phyloP scores from a whole-genome alignment of 139 green algal genomes.

The Tetradesmus obliquus region DNA sequence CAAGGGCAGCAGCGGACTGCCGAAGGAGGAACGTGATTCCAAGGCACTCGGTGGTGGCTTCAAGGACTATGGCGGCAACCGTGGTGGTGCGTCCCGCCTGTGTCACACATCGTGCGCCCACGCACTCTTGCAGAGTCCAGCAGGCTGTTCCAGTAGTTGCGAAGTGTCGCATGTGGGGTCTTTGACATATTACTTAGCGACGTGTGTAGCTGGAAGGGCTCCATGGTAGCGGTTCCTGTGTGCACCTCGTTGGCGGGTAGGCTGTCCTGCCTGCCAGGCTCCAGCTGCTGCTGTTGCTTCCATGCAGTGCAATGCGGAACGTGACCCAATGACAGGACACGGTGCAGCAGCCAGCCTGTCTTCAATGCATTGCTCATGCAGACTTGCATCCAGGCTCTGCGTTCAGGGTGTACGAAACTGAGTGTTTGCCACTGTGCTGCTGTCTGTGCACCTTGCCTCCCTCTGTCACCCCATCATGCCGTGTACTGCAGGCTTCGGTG shows the following conservation, averaged over 20 bases:
- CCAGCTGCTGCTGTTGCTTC: neutral
- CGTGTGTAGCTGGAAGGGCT: neutral
- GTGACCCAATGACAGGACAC: no score
- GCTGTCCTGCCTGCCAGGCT: neutral
- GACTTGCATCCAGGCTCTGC: neutral
- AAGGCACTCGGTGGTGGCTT: slow-evolving; percentile 80
- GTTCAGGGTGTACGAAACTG: neutral
- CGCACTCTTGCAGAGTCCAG: neutral
- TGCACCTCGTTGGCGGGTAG: neutral
- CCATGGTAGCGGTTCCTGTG: neutral
- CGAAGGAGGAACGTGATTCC: slow-evolving; percentile 61
- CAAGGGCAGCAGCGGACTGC: slow-evolving; percentile 64
- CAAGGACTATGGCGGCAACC: slow-evolving; percentile 77
- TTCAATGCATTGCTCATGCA: no score
- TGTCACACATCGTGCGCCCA: neutral
- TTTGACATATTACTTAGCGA: neutral
- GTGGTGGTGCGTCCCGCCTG: slow-evolving; percentile 41
- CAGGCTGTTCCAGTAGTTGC: neutral
- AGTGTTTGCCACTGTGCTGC: neutral
- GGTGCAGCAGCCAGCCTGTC: no score
- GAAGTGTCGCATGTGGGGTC: neutral
- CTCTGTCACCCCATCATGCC: no score
- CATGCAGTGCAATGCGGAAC: neutral
- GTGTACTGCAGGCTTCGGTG: slow-evolving; percentile 8
- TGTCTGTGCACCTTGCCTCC: neutral